Evolutionary conservation across 352 stramenopile species (phyloP).

Genomic region (Phytophthora idaei): DNA sequence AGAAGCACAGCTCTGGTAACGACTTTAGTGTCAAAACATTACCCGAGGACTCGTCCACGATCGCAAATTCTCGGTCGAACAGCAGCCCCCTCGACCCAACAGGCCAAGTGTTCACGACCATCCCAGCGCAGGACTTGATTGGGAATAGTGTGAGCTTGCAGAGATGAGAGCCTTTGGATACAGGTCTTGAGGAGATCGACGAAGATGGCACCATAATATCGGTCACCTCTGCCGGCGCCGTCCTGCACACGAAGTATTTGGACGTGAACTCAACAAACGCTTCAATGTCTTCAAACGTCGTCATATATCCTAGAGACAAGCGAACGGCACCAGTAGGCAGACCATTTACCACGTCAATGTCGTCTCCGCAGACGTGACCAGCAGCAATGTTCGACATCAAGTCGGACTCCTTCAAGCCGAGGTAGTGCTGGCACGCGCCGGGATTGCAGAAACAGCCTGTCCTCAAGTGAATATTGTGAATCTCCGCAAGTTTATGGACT

Average conservation of each 20-base stretch:
- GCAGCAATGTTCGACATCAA: conserved; percentile 58
- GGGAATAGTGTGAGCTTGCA: conserved; percentile 71
- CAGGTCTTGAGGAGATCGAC: neutral
- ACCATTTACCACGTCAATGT: conserved; percentile 70
- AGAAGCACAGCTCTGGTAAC: conserved; percentile 58
- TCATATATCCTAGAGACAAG: conserved; percentile 81
- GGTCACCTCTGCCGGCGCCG: conserved; percentile 8
- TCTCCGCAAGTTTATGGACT: conserved; percentile 66
- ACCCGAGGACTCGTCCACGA: conserved; percentile 58
- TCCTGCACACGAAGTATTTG: conserved; percentile 66
- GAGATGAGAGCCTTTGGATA: conserved; percentile 28
- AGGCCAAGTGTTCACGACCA: conserved; percentile 62
- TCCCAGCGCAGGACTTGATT: conserved; percentile 79
- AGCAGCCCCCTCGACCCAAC: conserved; percentile 64
- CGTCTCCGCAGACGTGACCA: conserved; percentile 74
- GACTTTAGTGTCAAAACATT: conserved; percentile 68
- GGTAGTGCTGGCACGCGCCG: conserved; percentile 73
- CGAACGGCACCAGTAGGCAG: conserved; percentile 72
- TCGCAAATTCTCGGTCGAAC: conserved; percentile 79
- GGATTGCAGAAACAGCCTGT: conserved; percentile 84
- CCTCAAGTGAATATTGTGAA: conserved; percentile 74
- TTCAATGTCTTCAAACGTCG: conserved; percentile 68
- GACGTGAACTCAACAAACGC: conserved; percentile 54
- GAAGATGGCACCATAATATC: neutral
- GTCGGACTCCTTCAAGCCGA: conserved; percentile 56